A percentile compares a stretch with the other conserved stretches of the same genome.
These are phyloP conservation scores for Spinacia oleracea DNA, from an alignment of 179 eudicot species.

Conservation along the genomic window DNA sequence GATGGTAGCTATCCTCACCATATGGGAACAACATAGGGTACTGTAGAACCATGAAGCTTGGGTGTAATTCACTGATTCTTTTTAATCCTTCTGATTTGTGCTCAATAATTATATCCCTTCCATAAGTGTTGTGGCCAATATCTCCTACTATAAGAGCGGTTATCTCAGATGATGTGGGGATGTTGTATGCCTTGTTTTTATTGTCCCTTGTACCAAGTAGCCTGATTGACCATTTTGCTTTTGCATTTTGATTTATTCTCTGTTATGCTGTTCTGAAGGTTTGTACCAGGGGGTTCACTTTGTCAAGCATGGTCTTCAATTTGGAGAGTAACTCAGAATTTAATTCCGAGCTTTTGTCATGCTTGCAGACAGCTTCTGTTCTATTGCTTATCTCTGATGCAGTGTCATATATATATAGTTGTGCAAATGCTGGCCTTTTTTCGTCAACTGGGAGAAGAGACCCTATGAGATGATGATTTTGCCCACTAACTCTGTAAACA, in stretches of 20 bases:
- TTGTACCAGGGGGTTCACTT: slow-evolving; percentile 4
- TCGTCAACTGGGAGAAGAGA: background rate
- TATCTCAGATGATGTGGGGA: background rate
- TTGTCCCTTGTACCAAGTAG: background rate
- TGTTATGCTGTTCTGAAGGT: slow-evolving; percentile 4
- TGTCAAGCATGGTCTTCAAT: too few species aligned
- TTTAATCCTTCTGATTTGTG: background rate
- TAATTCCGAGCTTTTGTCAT: background rate
- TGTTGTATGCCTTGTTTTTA: background rate
- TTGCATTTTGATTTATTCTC: background rate
- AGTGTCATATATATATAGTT: slow-evolving; percentile 25
- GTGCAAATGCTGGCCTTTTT: too few species aligned
- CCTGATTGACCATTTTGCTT: background rate
- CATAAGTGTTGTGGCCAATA: too few species aligned
- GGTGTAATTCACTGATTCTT: slow-evolving; percentile 12
- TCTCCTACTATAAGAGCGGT: slow-evolving; percentile 15
- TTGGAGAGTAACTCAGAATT: too few species aligned
- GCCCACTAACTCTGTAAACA: slow-evolving; percentile 8
- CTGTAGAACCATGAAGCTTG: slow-evolving; percentile 16
- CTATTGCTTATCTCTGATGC: background rate
- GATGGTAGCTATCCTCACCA: slow-evolving; percentile 14
- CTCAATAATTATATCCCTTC: too few species aligned
- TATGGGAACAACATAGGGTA: slow-evolving; percentile 16
- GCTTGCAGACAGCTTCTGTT: background rate
- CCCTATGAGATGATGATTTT: background rate